A percentile compares a stretch with the other conserved stretches of the same genome.
phyloP scores from a whole-genome alignment of 192 early-diverging fungal species.

The Podila epigama region DNA sequence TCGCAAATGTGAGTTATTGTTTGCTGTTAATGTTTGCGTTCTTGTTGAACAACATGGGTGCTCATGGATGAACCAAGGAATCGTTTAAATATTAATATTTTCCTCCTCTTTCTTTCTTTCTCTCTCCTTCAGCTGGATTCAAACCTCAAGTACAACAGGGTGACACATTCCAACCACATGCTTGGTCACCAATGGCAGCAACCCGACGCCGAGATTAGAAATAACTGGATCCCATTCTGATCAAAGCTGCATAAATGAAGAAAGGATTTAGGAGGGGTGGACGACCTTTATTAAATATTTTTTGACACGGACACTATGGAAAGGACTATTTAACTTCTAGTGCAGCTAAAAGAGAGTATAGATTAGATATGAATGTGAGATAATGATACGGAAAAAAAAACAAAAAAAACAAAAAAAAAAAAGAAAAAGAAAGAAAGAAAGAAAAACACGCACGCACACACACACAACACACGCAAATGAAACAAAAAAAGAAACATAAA shows the following conservation, averaged over 20 bases:
- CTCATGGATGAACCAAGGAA: not conserved
- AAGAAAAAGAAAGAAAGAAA: not conserved
- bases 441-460: not conserved
- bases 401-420: conserved; percentile 1
- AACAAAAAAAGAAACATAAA: too few species aligned
- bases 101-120: not conserved
- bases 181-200: conserved; percentile 37
- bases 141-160: conserved; percentile 46
- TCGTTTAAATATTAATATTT: not conserved
- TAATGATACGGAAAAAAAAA: not conserved
- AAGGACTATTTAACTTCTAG: too few species aligned
- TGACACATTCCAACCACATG: conserved; percentile 35
- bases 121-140: conserved; percentile 25
- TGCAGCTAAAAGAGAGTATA: not conserved
- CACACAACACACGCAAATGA: not conserved
- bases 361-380: not conserved
- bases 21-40: too few species aligned
- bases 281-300: too few species aligned
- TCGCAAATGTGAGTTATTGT: conserved; percentile 42
- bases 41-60: not conserved
- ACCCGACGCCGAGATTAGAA: not conserved
- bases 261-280: too few species aligned
- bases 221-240: too few species aligned
- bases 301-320: too few species aligned
- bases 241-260: too few species aligned